Evolutionary conservation across 257 asterid species (phyloP), one percentile per base, ranked within the genome.

Genomic region (Solanum virginianum): DNA sequence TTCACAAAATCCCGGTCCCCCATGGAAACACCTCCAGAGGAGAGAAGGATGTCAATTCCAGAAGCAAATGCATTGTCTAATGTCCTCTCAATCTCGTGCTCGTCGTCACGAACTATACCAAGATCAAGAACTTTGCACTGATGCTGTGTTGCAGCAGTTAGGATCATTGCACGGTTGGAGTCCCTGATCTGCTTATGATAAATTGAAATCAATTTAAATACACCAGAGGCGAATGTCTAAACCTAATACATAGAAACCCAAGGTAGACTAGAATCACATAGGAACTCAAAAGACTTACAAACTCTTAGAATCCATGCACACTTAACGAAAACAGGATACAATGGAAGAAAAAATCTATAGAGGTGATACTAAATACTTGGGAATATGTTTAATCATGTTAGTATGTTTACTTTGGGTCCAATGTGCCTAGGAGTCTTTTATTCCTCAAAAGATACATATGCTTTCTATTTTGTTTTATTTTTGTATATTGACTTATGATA

Each of bases 11-110:
- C 99, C 91, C 98, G 91, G 90, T 95, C 99, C 86, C 99, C 99
- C 99, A 96, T 95, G 84, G 99, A 96, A 87, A 96, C 98, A 90
- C 99, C 99, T 81, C 99, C 99, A 85, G 98, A 95, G 80, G 97
- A 93, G 87, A 96, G 84, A 74, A 96, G 88, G 87, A 96, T 91
- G 85, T 96, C 92, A 84, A 93, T 90, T 86, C 93, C 97, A 89
- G 93, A 87, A 45, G 98, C 89, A 86, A 94, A 90, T 5, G 98
- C 98, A 87, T 65, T 85, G 85, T 94, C 95, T 85, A 95, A 86
- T 16, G 87, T 81, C 87, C 82, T 88, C 90, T 92, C 94, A 22
- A 95, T 94, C 82, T 93, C 97, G 79, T 88, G 86, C 89, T 95
- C 94, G 71, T 90, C 85, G n/a, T 96, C 99, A 71, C 63, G 89